Percentiles rank a stretch among this genome's conserved stretches.
Evolutionary conservation across 306 rosid genomes (phyloP).

Genomic region (Ceratonia siliqua): DNA sequence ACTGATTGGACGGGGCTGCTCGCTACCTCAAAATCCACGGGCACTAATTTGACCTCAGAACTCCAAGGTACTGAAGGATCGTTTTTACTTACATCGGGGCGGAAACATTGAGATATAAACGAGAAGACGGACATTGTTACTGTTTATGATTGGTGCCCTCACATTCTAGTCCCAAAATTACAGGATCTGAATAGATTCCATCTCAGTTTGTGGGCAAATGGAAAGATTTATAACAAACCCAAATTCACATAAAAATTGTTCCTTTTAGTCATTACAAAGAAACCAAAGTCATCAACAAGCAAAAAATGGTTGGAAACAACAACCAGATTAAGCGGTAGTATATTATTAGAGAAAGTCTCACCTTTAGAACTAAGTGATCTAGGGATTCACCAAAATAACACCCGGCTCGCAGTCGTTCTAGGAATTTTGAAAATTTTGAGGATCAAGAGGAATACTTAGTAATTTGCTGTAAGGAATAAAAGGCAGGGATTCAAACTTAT

Average conservation of each 20-base stretch:
- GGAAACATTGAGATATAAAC: slow-evolving; percentile 32
- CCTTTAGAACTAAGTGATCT: not conserved
- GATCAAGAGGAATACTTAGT: not conserved
- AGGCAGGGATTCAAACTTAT: not conserved
- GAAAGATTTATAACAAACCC: not conserved
- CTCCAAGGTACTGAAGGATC: not conserved
- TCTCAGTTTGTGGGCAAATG: not conserved
- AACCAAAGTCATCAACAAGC: not conserved
- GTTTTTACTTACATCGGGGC: not conserved
- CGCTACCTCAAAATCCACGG: slow-evolving; percentile 16
- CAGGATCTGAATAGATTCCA: not conserved
- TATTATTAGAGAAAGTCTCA: slow-evolving; percentile 7
- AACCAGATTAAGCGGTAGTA: not conserved
- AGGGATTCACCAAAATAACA: not conserved
- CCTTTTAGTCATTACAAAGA: not conserved
- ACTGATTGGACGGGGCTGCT: not conserved
- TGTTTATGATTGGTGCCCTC: not conserved
- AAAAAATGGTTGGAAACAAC: not conserved
- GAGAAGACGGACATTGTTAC: slow-evolving; percentile 22
- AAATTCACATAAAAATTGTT: not conserved
- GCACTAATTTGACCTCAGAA: not conserved
- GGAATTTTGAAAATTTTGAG: not conserved
- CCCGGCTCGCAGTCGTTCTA: not conserved
- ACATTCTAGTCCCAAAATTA: not conserved
- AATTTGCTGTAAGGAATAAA: not conserved